Conservation (phyloP, 1,139 yeast genomes). For the Barnettozyma hawaiiensis region DNA sequence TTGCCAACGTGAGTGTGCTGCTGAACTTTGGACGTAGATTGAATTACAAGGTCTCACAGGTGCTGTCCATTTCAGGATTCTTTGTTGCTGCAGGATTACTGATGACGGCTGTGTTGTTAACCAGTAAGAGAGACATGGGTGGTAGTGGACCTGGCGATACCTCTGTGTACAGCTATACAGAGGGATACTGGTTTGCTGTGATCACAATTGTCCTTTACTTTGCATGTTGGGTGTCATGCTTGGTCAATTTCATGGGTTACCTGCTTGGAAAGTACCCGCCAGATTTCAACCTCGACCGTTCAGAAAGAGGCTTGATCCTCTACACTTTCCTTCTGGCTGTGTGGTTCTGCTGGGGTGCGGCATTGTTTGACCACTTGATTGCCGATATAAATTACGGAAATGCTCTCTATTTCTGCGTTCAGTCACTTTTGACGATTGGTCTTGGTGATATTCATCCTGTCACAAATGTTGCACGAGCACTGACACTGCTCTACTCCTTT, state of each 20-base stretch:
- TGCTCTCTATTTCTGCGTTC: constrained; percentile 64
- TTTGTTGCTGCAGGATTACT: constrained; percentile 49
- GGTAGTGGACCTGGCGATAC: not conserved
- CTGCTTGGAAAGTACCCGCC: constrained; percentile 56
- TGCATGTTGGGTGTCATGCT: constrained; percentile 45
- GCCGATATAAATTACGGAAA: constrained; percentile 46
- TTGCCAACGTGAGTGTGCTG: constrained; percentile 60
- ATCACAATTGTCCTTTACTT: constrained; percentile 59
- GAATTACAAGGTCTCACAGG: constrained; percentile 53
- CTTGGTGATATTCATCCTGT: constrained; percentile 65
- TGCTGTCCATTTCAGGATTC: constrained; percentile 60
- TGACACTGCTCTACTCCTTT: constrained; percentile 57
- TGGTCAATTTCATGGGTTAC: constrained; percentile 59
- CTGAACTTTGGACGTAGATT: constrained; percentile 60
- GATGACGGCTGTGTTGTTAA: constrained; percentile 44
- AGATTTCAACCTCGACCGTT: constrained; percentile 54
- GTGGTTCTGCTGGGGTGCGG: constrained; percentile 71
- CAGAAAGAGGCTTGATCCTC: constrained; percentile 67
- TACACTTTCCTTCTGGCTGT: constrained; percentile 59
- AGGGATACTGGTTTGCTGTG: constrained; percentile 76
- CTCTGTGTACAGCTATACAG: constrained; percentile 34
- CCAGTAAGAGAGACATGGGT: constrained; percentile 33
- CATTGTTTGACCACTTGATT: constrained; percentile 42
- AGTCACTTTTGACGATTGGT: constrained; percentile 73
- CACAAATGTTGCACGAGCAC: constrained; percentile 46